phyloP scores from a whole-genome alignment of 2,329 filamentous ascomycete species.

The Cercospora sesami region DNA sequence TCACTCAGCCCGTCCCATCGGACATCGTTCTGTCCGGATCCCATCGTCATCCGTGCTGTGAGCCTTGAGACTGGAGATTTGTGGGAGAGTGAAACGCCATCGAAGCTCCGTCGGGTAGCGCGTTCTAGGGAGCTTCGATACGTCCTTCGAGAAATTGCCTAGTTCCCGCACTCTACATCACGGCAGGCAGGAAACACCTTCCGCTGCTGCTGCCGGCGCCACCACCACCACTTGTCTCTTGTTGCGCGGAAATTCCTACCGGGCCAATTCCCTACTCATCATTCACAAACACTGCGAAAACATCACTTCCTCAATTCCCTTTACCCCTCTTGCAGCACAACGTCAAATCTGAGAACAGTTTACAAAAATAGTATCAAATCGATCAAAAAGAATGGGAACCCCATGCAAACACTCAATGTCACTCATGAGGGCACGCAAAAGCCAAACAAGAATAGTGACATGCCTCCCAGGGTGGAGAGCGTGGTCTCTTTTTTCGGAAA shows the following conservation, averaged over 20 bases:
- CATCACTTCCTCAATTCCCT: neutral
- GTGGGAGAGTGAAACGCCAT: neutral
- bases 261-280: neutral
- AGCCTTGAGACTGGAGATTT: neutral
- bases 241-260: neutral
- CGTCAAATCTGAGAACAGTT: neutral
- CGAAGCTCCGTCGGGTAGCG: neutral
- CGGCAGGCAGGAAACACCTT: neutral
- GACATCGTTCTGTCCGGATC: neutral
- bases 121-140: conserved; percentile 7
- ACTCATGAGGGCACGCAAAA: neutral
- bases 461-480: neutral
- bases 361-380: neutral
- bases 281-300: neutral
- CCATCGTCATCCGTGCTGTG: neutral
- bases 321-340: neutral
- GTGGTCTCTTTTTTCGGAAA: neutral
- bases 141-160: conserved; percentile 17
- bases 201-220: neutral
- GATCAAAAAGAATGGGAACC: neutral
- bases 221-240: neutral
- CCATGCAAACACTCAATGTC: neutral
- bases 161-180: neutral
- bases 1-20: neutral
- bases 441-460: neutral